A percentile compares a stretch with the other conserved stretches of the same genome.
Evolutionary conservation across 495 filamentous ascomycete species (phyloP).

Genomic region (Neurospora sp.): DNA sequence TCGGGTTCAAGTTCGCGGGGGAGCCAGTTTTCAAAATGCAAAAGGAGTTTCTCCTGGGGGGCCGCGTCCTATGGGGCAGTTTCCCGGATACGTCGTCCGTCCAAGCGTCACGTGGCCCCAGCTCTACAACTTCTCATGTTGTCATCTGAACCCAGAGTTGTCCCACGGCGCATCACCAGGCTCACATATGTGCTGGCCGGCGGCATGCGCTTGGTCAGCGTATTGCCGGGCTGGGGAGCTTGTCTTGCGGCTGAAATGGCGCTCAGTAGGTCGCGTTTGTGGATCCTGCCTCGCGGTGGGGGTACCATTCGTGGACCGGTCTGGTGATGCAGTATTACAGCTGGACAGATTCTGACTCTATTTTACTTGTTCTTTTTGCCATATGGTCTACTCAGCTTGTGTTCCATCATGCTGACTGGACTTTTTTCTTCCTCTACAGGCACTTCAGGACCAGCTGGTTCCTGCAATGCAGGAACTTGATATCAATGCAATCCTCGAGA

Average conservation of each 20-base stretch:
- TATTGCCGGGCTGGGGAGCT: not conserved
- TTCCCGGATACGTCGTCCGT: not conserved
- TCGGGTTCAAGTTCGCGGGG: not conserved
- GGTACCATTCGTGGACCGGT: not conserved
- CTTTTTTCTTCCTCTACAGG: not conserved
- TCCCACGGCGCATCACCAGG: not conserved
- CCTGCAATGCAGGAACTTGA: not conserved
- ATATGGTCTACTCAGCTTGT: not conserved
- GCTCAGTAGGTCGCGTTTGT: not conserved
- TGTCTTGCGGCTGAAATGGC: not conserved
- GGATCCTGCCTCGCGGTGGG: not conserved
- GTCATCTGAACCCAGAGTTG: not conserved
- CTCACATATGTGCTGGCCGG: not conserved
- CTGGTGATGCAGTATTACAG: not conserved
- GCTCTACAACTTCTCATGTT: not conserved
- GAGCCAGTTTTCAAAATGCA: not conserved
- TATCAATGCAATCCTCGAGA: not conserved
- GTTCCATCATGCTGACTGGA: not conserved
- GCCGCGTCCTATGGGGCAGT: not conserved
- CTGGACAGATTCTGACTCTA: not conserved
- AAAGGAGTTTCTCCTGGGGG: not conserved
- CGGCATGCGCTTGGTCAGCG: not conserved
- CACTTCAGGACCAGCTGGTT: not conserved
- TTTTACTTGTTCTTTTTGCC: not conserved
- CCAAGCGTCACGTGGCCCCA: not conserved